phyloP scores from a whole-genome alignment of 2,329 filamentous ascomycete genomes.

The Fonsecaea nubica region DNA sequence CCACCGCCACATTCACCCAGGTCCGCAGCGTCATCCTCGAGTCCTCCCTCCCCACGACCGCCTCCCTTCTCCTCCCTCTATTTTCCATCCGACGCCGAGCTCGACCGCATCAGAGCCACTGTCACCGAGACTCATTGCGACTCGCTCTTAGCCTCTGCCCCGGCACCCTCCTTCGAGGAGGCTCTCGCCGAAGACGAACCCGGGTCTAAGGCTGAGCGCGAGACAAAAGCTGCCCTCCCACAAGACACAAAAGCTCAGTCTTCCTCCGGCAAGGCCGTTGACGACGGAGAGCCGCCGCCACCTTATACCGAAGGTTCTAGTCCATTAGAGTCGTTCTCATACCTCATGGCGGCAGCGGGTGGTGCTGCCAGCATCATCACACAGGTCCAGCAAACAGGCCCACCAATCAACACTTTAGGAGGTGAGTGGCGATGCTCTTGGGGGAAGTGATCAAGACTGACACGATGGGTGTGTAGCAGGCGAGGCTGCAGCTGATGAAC shows the following conservation, averaged over 20 bases:
- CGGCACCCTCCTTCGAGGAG: conserved; percentile 59
- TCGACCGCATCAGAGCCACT: conserved; percentile 49
- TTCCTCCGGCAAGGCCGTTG: conserved; percentile 65
- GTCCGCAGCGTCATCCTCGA: conserved; percentile 53
- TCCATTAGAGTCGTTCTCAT: conserved; percentile 89
- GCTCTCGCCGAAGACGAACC: conserved; percentile 52
- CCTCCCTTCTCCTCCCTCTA: conserved; percentile 71
- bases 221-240: conserved; percentile 86
- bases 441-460: conserved; percentile 21
- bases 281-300: conserved; percentile 90
- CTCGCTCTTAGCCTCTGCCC: conserved; percentile 58
- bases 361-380: conserved; percentile 98
- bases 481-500: conserved; percentile 40
- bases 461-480: conserved; percentile 26
- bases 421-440: conserved; percentile 59
- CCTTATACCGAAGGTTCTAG: conserved; percentile 95
- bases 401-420: conserved; percentile 87
- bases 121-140: conserved; percentile 57
- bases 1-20: conserved; percentile 50
- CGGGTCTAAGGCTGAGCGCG: conserved; percentile 64
- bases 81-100: conserved; percentile 55
- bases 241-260: conserved; percentile 78
- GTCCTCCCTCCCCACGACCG: conserved; percentile 61
- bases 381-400: conserved; percentile 90
- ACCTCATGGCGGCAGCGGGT: conserved; percentile 97